These are phyloP conservation scores for Ganoderma meredithae DNA, from an alignment of 1,284 basidiomycete species.

Conservation along the genomic window DNA sequence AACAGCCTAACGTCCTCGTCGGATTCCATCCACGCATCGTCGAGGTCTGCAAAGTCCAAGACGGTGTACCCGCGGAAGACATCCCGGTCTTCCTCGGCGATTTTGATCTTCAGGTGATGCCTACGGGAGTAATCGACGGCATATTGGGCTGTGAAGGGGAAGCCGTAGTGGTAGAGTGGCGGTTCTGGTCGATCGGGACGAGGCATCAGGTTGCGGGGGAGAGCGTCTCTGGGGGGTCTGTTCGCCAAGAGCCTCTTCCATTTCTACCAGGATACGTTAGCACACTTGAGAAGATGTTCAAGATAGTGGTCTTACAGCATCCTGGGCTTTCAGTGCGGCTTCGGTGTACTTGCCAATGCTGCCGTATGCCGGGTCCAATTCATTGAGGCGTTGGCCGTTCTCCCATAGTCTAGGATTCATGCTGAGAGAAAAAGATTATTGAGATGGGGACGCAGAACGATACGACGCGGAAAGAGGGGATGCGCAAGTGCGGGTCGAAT, in stretches of 20 bases:
- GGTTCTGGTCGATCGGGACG: neutral
- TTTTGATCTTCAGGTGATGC: too few relatives aligned
- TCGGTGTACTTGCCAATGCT: neutral
- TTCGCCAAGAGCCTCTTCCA: constrained; percentile 1
- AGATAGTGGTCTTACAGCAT: neutral
- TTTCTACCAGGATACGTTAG: neutral
- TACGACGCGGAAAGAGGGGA: too few relatives aligned
- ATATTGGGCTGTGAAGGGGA: neutral
- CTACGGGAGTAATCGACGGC: neutral
- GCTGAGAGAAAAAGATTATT: neutral
- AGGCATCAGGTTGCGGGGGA: constrained; percentile 1
- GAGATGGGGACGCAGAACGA: neutral
- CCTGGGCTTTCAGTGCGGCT: neutral
- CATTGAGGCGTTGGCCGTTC: neutral
- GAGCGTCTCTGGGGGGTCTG: neutral
- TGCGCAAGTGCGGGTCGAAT: too few relatives aligned
- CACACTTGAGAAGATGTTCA: neutral
- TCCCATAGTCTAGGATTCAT: neutral
- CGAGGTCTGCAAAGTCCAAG: neutral
- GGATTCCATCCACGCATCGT: neutral
- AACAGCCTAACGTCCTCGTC: neutral
- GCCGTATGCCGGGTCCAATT: too few relatives aligned
- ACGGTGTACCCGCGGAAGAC: neutral
- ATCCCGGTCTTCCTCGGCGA: neutral
- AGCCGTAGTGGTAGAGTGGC: neutral